phyloP scores from a whole-genome alignment of 2,329 filamentous ascomycete species.

The Zymoseptoria passerinii region DNA sequence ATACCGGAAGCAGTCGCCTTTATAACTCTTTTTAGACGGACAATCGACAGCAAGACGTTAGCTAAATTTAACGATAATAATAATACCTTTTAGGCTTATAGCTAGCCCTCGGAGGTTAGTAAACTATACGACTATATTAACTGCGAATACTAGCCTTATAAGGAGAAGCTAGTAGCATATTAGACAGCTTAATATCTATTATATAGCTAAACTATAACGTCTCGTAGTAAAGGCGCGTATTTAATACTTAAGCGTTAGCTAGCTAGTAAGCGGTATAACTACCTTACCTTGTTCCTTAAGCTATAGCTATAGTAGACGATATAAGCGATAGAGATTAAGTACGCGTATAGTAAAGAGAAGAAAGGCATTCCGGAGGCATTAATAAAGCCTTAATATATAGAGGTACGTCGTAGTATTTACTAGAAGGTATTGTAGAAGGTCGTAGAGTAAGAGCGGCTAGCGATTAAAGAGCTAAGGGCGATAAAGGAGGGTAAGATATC shows the following conservation, averaged over 20 bases:
- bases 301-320: neutral
- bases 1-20: neutral
- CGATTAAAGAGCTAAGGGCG: neutral
- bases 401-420: neutral
- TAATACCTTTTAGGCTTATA: neutral
- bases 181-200: neutral
- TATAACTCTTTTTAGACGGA: neutral
- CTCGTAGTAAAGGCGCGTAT: neutral
- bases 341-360: neutral
- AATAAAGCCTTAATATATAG: neutral
- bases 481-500: neutral
- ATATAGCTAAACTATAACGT: neutral
- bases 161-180: neutral
- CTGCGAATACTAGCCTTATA: neutral
- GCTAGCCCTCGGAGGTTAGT: neutral
- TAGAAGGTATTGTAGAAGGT: neutral
- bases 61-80: neutral
- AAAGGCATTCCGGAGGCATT: neutral
- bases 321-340: too few relatives aligned
- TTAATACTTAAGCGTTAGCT: neutral
- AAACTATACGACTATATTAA: neutral
- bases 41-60: neutral
- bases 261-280: neutral
- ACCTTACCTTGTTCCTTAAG: neutral
- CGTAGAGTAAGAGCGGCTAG: neutral